phyloP scores from a whole-genome alignment of 2,329 filamentous ascomycete species.

The Penicillium sp. region DNA sequence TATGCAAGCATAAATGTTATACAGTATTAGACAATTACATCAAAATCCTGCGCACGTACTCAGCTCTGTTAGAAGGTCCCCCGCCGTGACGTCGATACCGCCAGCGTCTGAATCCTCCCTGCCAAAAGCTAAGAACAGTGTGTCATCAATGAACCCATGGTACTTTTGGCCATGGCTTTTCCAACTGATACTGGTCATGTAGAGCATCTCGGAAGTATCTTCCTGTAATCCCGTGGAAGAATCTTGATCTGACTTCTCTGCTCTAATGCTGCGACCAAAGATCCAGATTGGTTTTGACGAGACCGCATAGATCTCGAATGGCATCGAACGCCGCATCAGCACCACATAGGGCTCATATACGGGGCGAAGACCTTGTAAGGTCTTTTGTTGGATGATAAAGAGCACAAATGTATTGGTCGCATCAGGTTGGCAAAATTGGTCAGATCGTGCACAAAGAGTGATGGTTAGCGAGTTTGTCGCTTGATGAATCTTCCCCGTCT shows the following conservation, averaged over 20 bases:
- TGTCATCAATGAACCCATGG: slow-evolving; percentile 59
- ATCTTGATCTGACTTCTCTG: slow-evolving; percentile 27
- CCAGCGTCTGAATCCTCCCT: slow-evolving; percentile 54
- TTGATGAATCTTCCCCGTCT: slow-evolving; percentile 56
- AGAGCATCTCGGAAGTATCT: slow-evolving; percentile 56
- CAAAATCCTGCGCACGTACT: slow-evolving; percentile 19
- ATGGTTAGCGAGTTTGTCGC: slow-evolving; percentile 59
- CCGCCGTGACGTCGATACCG: slow-evolving; percentile 54
- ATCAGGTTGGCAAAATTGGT: slow-evolving; percentile 45
- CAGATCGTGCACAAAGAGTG: slow-evolving; percentile 54
- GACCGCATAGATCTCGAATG: slow-evolving; percentile 54
- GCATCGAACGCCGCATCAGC: slow-evolving; percentile 50
- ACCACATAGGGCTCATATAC: slow-evolving; percentile 59
- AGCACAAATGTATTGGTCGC: slow-evolving; percentile 57
- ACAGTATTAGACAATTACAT: slow-evolving; percentile 1
- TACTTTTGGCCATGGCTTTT: slow-evolving; percentile 50
- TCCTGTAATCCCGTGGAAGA: neutral
- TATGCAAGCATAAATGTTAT: neutral
- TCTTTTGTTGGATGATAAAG: slow-evolving; percentile 58
- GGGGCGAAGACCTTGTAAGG: slow-evolving; percentile 49
- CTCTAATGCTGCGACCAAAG: slow-evolving; percentile 45
- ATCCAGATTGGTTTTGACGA: slow-evolving; percentile 57
- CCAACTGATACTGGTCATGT: slow-evolving; percentile 60
- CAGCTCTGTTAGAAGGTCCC: slow-evolving; percentile 50
- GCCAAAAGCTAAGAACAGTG: slow-evolving; percentile 56